Conservation (phyloP, 371 early-diverging fungal genomes). For the Blakeslea trispora region DNA sequence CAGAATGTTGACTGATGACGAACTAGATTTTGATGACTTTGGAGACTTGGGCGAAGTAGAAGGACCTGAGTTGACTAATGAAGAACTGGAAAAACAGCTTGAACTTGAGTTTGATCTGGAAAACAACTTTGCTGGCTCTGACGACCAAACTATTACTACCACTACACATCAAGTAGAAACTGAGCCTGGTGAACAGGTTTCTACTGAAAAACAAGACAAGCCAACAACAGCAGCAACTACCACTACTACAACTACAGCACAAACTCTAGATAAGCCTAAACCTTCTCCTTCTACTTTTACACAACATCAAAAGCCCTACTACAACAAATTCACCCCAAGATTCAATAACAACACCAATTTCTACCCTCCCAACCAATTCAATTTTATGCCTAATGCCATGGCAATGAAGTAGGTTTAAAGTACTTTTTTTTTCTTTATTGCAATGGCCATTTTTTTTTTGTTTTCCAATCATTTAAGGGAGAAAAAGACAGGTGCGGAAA, state of each 20-base stretch:
- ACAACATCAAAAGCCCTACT: too few relatives aligned
- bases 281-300: too few relatives aligned
- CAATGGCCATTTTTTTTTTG: slow-evolving; percentile 2
- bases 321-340: neutral
- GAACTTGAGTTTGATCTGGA: slow-evolving; percentile 13
- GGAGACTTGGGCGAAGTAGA: slow-evolving; percentile 20
- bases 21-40: slow-evolving; percentile 24
- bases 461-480: neutral
- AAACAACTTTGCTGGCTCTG: neutral
- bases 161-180: neutral
- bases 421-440: slow-evolving; percentile 3
- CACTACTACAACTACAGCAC: too few relatives aligned
- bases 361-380: neutral
- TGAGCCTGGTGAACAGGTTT: neutral
- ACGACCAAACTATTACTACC: neutral
- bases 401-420: slow-evolving; percentile 26
- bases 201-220: neutral
- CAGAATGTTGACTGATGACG: slow-evolving; percentile 20
- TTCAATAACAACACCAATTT: slow-evolving; percentile 4
- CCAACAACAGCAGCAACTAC: too few relatives aligned
- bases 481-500: neutral
- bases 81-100: slow-evolving; percentile 19
- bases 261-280: neutral
- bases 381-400: slow-evolving; percentile 11
- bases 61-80: slow-evolving; percentile 9